Evolutionary conservation across 805 yeast species (phyloP), one percentile per base, ranked within the genome.

Genomic region (Ogataea corticis): DNA sequence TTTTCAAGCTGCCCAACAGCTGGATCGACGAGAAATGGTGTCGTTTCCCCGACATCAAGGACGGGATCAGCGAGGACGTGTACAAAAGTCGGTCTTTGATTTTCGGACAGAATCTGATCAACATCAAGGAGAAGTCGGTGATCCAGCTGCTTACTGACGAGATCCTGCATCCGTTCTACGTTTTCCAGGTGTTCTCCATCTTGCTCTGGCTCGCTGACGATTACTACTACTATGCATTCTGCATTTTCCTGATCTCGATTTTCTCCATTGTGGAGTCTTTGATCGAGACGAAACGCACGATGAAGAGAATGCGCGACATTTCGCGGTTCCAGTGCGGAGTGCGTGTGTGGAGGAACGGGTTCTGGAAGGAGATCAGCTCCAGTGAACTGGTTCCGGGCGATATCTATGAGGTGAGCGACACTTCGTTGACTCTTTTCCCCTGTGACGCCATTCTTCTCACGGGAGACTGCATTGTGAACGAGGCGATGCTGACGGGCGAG

Each of bases 401-500:
- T 64, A 79, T 94, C 1, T 90, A 84, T 61, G 99, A 94, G 68
- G 80, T 94, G 29, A 83, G 90, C 1, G 97, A 91, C 58, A 96
- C 97, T 0, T 77, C 86, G 0, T 69, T 94, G 45, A 57, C 71
- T 3, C 58, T 76, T 1, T 74, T 92, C 38, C 99, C 99, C 0
- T 90, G 97, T 61, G 99, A 94, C 65, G 85, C 96, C 0, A 65
- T 94, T 11, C 71, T 94, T 40, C 68, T 92, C 15, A 80, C 90
- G 28, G 99, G 99, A 41, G 98, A 91, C 61, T 87, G 96, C 62
- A 90, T 94, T 44, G 86, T 94, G n/a, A 94, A 94, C 64, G 99
- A 94, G 62, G 87, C 97, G 5, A 94, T 94, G 96, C 74, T 94
- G 16, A 94, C 99, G 0, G 99, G 99, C 32, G 99, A 94, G 64